phyloP scores from a whole-genome alignment of 129 eudicot genomes.

The Pulicaria dysenterica region DNA sequence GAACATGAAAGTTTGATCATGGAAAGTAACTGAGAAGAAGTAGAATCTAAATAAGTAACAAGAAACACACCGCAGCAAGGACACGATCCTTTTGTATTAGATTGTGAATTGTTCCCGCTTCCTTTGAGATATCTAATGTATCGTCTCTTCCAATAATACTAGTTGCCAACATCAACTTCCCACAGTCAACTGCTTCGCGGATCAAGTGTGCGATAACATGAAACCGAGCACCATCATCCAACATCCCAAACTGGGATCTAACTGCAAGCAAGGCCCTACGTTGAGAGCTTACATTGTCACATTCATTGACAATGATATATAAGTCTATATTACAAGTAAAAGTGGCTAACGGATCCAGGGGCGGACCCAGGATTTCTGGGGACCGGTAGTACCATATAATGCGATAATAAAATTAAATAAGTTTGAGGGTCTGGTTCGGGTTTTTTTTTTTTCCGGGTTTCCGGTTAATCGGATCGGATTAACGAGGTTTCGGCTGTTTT shows the following conservation, averaged over 20 bases:
- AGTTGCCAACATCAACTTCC: constrained; percentile 81
- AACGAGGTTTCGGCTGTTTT: too few species aligned
- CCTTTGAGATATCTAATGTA: constrained; percentile 58
- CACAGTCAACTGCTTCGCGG: constrained; percentile 89
- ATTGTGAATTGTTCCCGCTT: constrained; percentile 68
- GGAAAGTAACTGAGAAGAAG: constrained; percentile 8
- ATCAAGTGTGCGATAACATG: constrained; percentile 88
- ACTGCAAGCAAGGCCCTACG: constrained; percentile 85
- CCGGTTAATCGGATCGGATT: too few species aligned
- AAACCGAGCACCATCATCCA: constrained; percentile 90
- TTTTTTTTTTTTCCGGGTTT: too few species aligned
- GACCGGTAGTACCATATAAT: too few species aligned
- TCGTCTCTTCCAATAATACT: constrained; percentile 68
- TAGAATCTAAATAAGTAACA: constrained; percentile 18
- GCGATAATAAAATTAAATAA: too few species aligned
- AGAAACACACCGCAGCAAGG: constrained; percentile 65
- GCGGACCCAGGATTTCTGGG: too few species aligned
- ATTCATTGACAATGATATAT: constrained; percentile 3
- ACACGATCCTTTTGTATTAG: constrained; percentile 90
- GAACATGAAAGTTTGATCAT: constrained; percentile 3
- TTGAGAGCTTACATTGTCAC: constrained; percentile 33
- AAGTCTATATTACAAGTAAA: neutral
- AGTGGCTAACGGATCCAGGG: constrained; percentile 8
- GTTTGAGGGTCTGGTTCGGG: too few species aligned
- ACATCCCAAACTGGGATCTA: constrained; percentile 77